Evolutionary conservation across 1,284 basidiomycete species (phyloP).

Genomic region (Microbotryum scabiosae): DNA sequence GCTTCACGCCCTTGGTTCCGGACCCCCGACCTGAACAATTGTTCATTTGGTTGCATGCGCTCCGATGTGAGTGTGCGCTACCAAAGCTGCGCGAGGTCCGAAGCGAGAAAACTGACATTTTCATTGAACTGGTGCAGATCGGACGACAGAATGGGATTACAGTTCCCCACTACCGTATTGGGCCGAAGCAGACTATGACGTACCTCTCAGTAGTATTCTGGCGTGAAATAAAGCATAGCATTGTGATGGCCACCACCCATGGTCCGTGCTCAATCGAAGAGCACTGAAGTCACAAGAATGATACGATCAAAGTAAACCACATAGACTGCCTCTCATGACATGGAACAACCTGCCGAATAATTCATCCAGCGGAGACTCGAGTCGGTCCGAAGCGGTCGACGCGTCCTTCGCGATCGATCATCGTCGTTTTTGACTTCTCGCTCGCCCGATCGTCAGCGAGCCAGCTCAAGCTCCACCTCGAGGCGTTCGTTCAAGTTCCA

Average conservation of each 20-base stretch:
- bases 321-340: too few species aligned
- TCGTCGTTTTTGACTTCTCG: too few species aligned
- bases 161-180: slow-evolving; percentile 31
- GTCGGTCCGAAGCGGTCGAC: too few species aligned
- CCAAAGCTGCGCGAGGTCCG: neutral
- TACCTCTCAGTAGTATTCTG: slow-evolving; percentile 15
- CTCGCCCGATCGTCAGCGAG: too few species aligned
- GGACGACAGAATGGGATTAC: slow-evolving; percentile 34
- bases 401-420: too few species aligned
- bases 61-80: slow-evolving; percentile 46
- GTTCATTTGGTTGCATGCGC: slow-evolving; percentile 88
- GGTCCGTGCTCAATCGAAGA: too few species aligned
- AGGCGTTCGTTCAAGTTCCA: neutral
- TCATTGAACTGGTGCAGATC: slow-evolving; percentile 11
- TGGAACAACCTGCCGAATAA: too few species aligned
- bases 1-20: slow-evolving; percentile 78
- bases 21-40: slow-evolving; percentile 82
- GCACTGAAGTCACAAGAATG: too few species aligned
- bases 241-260: too few species aligned
- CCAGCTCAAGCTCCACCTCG: too few species aligned
- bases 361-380: too few species aligned
- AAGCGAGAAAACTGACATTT: neutral
- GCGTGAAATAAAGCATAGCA: neutral
- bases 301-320: too few species aligned
- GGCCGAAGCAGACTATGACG: slow-evolving; percentile 27